These are phyloP conservation scores for Solanum piurae DNA, from an alignment of 257 asterid species.

Conservation along the genomic window DNA sequence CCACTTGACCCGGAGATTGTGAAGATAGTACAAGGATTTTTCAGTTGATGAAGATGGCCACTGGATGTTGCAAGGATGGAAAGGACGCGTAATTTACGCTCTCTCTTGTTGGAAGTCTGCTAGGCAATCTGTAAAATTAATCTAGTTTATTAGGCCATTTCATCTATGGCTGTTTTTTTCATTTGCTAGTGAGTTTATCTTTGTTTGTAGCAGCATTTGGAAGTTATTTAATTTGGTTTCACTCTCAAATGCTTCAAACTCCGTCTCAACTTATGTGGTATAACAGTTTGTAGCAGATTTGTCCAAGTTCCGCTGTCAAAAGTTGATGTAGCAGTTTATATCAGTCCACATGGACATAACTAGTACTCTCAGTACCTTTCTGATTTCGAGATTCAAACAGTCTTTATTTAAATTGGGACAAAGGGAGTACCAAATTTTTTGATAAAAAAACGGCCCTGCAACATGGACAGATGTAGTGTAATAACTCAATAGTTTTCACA, in stretches of 20 bases:
- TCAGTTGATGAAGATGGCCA: constrained; percentile 12
- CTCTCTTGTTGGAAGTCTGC: constrained; percentile 16
- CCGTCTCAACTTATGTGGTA: too few species aligned
- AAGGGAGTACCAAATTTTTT: too few species aligned
- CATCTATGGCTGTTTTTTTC: not conserved
- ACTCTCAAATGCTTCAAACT: too few species aligned
- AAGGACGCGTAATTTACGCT: constrained; percentile 15
- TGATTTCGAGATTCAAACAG: not conserved
- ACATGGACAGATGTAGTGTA: too few species aligned
- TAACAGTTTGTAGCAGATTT: too few species aligned
- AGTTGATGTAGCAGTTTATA: too few species aligned
- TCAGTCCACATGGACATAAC: too few species aligned
- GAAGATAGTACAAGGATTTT: constrained; percentile 15
- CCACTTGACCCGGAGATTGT: constrained; percentile 21
- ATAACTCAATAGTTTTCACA: too few species aligned
- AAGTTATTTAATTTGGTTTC: too few species aligned
- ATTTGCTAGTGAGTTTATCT: not conserved
- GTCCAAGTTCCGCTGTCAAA: too few species aligned
- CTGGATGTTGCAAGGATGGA: constrained; percentile 30
- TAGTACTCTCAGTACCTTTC: not conserved
- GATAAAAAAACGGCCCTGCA: too few species aligned
- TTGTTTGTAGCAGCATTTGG: not conserved
- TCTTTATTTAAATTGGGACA: not conserved
- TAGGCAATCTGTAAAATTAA: not conserved
- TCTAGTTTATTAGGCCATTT: not conserved